Base-by-base conservation (phyloP, 345 rosid species). In the Noccaea bulbosa region DNA sequence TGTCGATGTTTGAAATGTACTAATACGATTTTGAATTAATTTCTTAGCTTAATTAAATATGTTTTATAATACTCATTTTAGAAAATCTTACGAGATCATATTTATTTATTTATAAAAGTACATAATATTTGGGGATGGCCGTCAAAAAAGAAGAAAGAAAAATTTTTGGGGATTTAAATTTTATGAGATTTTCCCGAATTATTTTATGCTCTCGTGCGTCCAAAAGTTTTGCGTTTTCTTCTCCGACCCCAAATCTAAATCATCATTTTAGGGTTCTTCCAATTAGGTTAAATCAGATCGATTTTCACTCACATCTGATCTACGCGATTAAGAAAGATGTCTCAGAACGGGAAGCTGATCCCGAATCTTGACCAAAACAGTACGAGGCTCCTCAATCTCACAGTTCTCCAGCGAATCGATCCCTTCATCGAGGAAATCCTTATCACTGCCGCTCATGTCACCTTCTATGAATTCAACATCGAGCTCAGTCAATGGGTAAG, bases 361-460 rank as follows among this genome's bases (percentile, higher is more conserved):
- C 98, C 98, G 37, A 93, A 87, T 82, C 83, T 93, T 38, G 96
- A 91, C 62, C 96, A 86, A 61, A 86, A 88, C 34, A 85, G 91
- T 83, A 91, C 97, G 20, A 84, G 85, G 77, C 80, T 88, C 70
- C 96, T 93, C 62, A 93, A 91, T 77, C 87, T 93, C 60, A 93
- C 94, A 0, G 97, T 93, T 48, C 98, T 91, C 70, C 93, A 87
- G 70, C 85, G 98, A 76, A 85, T 91, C 67, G 98, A 93, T 64
- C 93, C 96, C 8, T 84, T 78, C 73, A 86, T 93, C 20, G 97
- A 87, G 70, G 90, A 93, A 77, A 94, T 94, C 63, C 88, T 91
- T 43, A 89, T 94, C 80, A 94, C 97, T 1, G 96, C 96, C 17
- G 97, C 95, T 67, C 96, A 93, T 69, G 98, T 93, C 69, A 88